A percentile compares a stretch with the other conserved stretches of the same genome.
phyloP scores from a whole-genome alignment of 164 flowering plant species.

The Cinnamomum micranthum region DNA sequence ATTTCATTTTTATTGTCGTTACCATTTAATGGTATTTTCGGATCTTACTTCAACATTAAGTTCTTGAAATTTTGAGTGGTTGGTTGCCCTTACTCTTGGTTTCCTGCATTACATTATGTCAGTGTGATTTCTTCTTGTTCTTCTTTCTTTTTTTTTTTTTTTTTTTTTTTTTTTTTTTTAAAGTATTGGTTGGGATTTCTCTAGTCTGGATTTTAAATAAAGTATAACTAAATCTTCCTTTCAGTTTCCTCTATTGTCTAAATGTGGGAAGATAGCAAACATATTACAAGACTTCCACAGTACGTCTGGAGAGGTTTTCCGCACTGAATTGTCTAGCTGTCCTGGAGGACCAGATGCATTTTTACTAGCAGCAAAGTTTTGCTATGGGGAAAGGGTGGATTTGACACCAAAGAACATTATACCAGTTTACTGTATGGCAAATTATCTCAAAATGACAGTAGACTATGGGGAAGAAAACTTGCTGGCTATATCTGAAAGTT shows the following conservation, averaged over 20 bases:
- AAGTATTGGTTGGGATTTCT: background rate
- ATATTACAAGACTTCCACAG: slow-evolving; percentile 41
- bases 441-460: slow-evolving; percentile 82
- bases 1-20: background rate
- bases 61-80: background rate
- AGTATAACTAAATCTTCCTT: slow-evolving; percentile 12
- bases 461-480: slow-evolving; percentile 78
- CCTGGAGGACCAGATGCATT: slow-evolving; percentile 86
- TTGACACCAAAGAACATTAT: slow-evolving; percentile 67
- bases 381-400: slow-evolving; percentile 65
- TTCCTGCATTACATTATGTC: background rate
- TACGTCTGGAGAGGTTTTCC: slow-evolving; percentile 22
- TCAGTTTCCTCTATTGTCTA: slow-evolving; percentile 86
- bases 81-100: no score
- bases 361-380: slow-evolving; percentile 63
- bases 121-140: background rate
- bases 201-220: slow-evolving; percentile 6
- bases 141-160: no score
- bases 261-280: slow-evolving; percentile 64
- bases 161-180: background rate
- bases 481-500: slow-evolving; percentile 49
- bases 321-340: slow-evolving; percentile 40
- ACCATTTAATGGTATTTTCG: background rate
- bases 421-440: slow-evolving; percentile 66
- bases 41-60: background rate